Conservation (phyloP, 495 filamentous ascomycete genomes). For the Filosporella fistucella region DNA sequence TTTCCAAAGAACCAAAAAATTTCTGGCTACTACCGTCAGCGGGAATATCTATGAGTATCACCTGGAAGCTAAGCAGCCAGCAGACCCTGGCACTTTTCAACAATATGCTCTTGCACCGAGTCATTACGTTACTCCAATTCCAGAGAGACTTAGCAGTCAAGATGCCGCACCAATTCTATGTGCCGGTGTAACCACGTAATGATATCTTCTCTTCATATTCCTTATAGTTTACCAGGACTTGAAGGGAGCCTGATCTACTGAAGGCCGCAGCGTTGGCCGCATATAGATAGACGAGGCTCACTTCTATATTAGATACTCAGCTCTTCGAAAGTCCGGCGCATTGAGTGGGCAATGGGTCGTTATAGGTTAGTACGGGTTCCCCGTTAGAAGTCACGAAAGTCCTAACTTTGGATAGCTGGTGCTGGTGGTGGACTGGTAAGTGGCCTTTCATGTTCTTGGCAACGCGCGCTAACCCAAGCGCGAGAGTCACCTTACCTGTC, state of each 20-base stretch:
- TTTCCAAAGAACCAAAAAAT: constrained; percentile 41
- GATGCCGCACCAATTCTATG: constrained; percentile 63
- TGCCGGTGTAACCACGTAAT: constrained; percentile 48
- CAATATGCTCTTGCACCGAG: constrained; percentile 63
- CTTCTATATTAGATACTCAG: constrained; percentile 37
- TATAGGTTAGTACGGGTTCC: constrained; percentile 33
- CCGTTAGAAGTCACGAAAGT: background rate
- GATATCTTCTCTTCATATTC: background rate
- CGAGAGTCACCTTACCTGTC: constrained; percentile 57
- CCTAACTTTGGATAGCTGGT: constrained; percentile 34
- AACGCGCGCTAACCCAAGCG: background rate
- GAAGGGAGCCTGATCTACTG: too few relatives aligned
- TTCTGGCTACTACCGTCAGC: constrained; percentile 35
- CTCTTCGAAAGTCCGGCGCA: constrained; percentile 53
- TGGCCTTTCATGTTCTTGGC: background rate
- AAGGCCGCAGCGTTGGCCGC: constrained; percentile 19
- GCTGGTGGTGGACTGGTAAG: constrained; percentile 59
- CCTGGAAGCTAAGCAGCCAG: background rate
- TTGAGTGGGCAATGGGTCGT: constrained; percentile 59
- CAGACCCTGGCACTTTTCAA: constrained; percentile 65
- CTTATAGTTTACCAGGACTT: background rate
- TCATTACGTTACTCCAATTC: constrained; percentile 66
- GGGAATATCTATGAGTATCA: background rate
- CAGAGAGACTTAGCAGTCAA: constrained; percentile 51
- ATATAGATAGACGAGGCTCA: constrained; percentile 22